phyloP scores from a whole-genome alignment of 1,139 yeast species.

The Taiozyma sp. region DNA sequence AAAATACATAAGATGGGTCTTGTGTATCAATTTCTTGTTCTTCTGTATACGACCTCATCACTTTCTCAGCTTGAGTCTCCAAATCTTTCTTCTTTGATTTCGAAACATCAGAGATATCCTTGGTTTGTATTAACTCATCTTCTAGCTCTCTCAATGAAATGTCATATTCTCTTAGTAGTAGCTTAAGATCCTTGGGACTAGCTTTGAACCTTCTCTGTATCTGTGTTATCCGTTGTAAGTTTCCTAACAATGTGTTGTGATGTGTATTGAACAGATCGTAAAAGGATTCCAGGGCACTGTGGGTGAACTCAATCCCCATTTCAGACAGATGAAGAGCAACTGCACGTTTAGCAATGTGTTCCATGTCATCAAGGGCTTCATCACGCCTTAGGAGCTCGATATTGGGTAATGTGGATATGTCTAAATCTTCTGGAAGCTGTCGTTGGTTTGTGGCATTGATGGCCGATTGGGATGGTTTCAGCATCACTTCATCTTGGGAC shows the following conservation, averaged over 20 bases:
- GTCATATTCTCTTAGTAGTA: slow-evolving; percentile 42
- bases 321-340: slow-evolving; percentile 35
- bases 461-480: not conserved
- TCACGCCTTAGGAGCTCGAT: not conserved
- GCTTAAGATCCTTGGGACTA: slow-evolving; percentile 50
- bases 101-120: slow-evolving; percentile 14
- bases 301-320: slow-evolving; percentile 34
- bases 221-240: slow-evolving; percentile 51
- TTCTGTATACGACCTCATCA: slow-evolving; percentile 10
- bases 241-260: slow-evolving; percentile 41
- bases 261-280: slow-evolving; percentile 46
- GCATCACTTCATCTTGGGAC: not conserved
- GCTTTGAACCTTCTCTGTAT: slow-evolving; percentile 68
- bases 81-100: slow-evolving; percentile 9
- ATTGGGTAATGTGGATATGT: slow-evolving; percentile 1
- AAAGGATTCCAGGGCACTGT: slow-evolving; percentile 43
- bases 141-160: slow-evolving; percentile 43
- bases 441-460: not conserved
- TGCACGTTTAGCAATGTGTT: slow-evolving; percentile 22
- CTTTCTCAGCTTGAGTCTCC: slow-evolving; percentile 10
- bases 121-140: slow-evolving; percentile 32
- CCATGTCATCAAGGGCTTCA: slow-evolving; percentile 16
- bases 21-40: slow-evolving; percentile 21
- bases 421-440: not conserved
- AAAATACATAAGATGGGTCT: slow-evolving; percentile 38